Evolutionary conservation across 2,329 filamentous ascomycete genomes (phyloP), one percentile per base, ranked within the genome.

Genomic region (Gyromitra esculenta): DNA sequence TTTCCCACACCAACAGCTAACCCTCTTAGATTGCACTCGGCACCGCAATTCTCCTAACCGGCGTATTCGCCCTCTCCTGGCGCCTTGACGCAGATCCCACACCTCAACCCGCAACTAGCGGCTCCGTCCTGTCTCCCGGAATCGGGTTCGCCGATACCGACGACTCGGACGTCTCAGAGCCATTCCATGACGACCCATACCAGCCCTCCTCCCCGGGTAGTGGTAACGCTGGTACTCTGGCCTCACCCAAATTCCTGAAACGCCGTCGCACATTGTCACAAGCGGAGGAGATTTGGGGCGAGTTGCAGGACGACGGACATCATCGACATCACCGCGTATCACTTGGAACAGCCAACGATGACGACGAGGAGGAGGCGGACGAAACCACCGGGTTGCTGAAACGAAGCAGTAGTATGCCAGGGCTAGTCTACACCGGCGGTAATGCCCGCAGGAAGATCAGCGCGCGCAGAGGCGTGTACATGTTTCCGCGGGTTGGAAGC

Each of bases 41-140:
- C 9, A 98, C 95, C 0, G 87, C 90, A 41, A 92, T 99, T 68
- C 87, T 99, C 18, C 88, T 99, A 0, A 89, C 90, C 0, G 96
- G 96, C 56, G 96, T 99, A 1, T 87, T 98, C 15, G 94, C 94
- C 52, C 87, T 99, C 2, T 97, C 94, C 43, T 98, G 96, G 95
- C 91, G 96, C 76, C 87, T 99, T 79, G 80, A 79, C 82, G 80
- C 79, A 1, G 80, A 69, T 76, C 79, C 77, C 84, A 81, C 31
- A 83, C 85, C 52, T 84, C 86, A n/a, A 83, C 88, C 73, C 15
- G 25, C 39, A 18, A 69, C 35, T 1, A 25, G 43, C 1, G 43
- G 45, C 82, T 93, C 91, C 0, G 89, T 90, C 0, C 87, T 97
- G 21, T 89, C 93, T 0, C 94, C 94, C 1, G 94, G 94, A 4